Percentiles rank a stretch among this genome's conserved stretches.
These are phyloP conservation scores for Termitomyces sp. DNA, from an alignment of 768 basidiomycete species.

Conservation along the genomic window DNA sequence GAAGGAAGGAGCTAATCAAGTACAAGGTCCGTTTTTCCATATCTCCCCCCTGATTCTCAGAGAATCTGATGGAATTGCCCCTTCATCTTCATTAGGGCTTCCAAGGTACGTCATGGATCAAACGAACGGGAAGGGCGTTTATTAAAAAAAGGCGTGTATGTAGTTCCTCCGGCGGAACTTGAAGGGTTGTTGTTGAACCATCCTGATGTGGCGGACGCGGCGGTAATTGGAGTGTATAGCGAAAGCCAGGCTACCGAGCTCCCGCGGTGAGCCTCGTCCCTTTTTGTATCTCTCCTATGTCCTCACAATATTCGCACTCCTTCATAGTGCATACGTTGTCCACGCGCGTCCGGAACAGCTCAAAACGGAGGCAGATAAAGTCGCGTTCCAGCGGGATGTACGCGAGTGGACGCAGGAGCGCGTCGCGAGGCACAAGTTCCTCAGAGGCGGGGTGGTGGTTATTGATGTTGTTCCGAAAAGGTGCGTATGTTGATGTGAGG, in stretches of 20 bases:
- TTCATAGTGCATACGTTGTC: conserved; percentile 58
- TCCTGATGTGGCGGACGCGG: conserved; percentile 72
- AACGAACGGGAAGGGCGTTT: not conserved
- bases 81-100: conserved; percentile 55
- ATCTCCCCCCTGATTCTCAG: not conserved
- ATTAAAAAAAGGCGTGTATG: not conserved
- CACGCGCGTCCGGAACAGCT: conserved; percentile 37
- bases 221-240: conserved; percentile 74
- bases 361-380: conserved; percentile 31
- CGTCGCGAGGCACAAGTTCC: conserved; percentile 71
- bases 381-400: conserved; percentile 46
- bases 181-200: conserved; percentile 75
- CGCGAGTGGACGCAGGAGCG: conserved; percentile 63
- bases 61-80: not conserved
- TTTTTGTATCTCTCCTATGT: not conserved
- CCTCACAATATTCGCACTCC: not conserved
- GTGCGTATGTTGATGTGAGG: conserved; percentile 25
- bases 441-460: conserved; percentile 73
- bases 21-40: conserved; percentile 46
- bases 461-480: conserved; percentile 69
- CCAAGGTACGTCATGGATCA: conserved; percentile 47
- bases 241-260: conserved; percentile 75
- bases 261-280: conserved; percentile 54
- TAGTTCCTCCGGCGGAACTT: conserved; percentile 85
- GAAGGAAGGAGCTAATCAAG: conserved; percentile 74